phyloP scores from a whole-genome alignment of 805 yeast genomes.

The Wickerhamiella vanderwaltii region DNA sequence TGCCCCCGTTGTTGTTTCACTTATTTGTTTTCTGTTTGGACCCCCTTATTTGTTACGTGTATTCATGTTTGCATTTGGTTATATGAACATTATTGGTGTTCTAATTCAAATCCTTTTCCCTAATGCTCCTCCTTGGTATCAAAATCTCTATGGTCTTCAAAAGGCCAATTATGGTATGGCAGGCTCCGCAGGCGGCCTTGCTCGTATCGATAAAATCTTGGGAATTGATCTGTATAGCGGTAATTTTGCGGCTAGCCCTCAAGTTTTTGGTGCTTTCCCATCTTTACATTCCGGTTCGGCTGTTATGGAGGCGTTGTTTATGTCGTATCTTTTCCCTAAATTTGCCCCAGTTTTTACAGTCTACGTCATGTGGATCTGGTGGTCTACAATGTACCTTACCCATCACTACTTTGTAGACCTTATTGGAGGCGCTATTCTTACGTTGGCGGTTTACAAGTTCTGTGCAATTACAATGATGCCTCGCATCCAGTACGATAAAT shows the following conservation, averaged over 20 bases:
- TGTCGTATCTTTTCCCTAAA: slow-evolving; percentile 70
- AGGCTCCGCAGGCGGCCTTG: slow-evolving; percentile 94
- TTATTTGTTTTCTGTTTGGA: slow-evolving; percentile 66
- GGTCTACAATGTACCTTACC: slow-evolving; percentile 95
- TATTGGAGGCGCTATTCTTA: slow-evolving; percentile 83
- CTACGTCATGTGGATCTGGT: slow-evolving; percentile 93
- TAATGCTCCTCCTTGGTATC: slow-evolving; percentile 97
- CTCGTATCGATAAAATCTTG: slow-evolving; percentile 65
- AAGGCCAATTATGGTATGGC: slow-evolving; percentile 86
- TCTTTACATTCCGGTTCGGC: slow-evolving; percentile 91
- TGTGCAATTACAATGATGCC: slow-evolving; percentile 61
- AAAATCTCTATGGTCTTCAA: slow-evolving; percentile 64
- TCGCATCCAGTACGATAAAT: slow-evolving; percentile 27
- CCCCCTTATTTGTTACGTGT: slow-evolving; percentile 80
- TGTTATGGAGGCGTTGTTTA: slow-evolving; percentile 81
- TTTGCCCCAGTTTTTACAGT: slow-evolving; percentile 50
- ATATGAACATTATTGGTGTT: slow-evolving; percentile 83
- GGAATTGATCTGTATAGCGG: slow-evolving; percentile 76
- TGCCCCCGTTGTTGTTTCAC: slow-evolving; percentile 81
- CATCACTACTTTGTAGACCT: slow-evolving; percentile 93
- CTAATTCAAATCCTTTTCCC: slow-evolving; percentile 72
- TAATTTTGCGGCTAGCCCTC: slow-evolving; percentile 73
- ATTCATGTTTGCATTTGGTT: slow-evolving; percentile 88
- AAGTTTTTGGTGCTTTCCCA: slow-evolving; percentile 81
- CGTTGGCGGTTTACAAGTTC: slow-evolving; percentile 55